Evolutionary conservation across 176 grass and related monocot genomes (phyloP).

Genomic region (Cenchrus americanus): DNA sequence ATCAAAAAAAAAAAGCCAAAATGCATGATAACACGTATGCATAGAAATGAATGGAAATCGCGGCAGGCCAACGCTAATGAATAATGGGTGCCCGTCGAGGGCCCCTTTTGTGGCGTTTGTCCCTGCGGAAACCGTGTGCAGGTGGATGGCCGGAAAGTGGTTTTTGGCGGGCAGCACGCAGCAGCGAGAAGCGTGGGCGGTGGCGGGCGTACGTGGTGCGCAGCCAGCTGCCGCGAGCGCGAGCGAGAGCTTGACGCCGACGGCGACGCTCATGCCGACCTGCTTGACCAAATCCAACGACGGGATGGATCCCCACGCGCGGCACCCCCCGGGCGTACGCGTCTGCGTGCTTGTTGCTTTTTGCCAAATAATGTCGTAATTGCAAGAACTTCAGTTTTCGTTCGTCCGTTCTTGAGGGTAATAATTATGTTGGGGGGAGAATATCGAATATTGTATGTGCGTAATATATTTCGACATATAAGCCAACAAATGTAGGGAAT

Average conservation of each 20-base stretch:
- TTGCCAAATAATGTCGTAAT: no score
- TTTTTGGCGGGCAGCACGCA: not conserved
- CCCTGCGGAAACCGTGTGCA: not conserved
- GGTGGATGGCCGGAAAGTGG: not conserved
- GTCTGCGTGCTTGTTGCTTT: no score
- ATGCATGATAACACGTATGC: no score
- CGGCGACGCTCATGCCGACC: not conserved
- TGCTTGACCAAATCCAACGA: not conserved
- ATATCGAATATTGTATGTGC: no score
- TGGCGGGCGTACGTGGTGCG: not conserved
- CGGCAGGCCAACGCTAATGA: not conserved
- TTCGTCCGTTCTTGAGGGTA: no score
- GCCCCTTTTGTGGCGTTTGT: not conserved
- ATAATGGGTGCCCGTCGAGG: not conserved
- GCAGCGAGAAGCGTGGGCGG: not conserved
- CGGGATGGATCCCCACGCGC: not conserved
- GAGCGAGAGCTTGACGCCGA: not conserved
- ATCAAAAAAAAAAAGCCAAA: not conserved
- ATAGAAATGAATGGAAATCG: no score
- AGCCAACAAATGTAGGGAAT: no score
- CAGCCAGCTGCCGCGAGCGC: not conserved
- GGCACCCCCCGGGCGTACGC: not conserved
- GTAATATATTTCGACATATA: no score
- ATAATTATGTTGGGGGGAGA: no score
- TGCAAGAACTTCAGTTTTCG: no score